A percentile compares a stretch with the other conserved stretches of the same genome.
phyloP scores from a whole-genome alignment of 169 alveolate species.

The Plasmodium reichenowi region DNA sequence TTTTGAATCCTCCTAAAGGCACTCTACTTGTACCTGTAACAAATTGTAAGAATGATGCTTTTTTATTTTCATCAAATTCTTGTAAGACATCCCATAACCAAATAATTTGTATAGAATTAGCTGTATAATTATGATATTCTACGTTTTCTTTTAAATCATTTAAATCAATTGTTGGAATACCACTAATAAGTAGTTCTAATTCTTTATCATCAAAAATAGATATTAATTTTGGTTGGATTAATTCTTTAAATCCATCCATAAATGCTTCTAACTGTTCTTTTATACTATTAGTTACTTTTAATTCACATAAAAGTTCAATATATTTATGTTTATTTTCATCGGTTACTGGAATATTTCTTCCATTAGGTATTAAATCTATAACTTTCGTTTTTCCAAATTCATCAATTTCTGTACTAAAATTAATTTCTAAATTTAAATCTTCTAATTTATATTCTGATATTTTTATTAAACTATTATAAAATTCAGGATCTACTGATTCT shows the following conservation, averaged over 20 bases:
- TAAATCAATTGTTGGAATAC: constrained; percentile 98
- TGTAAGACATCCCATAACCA: constrained; percentile 97
- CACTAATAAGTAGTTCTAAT: constrained; percentile 96
- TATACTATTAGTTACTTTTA: constrained; percentile 95
- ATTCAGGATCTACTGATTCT: constrained; percentile 98
- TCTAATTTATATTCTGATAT: constrained; percentile 94
- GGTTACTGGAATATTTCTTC: constrained; percentile 93
- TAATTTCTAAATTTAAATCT: constrained; percentile 91
- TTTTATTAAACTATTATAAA: constrained; percentile 95
- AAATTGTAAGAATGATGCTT: constrained; percentile 93
- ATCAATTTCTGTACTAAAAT: constrained; percentile 93
- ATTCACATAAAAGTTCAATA: constrained; percentile 95
- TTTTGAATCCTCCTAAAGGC: constrained; percentile 99
- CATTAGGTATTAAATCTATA: constrained; percentile 96
- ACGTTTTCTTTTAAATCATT: constrained; percentile 96
- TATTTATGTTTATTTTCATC: constrained; percentile 96
- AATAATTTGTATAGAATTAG: constrained; percentile 89
- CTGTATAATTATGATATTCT: constrained; percentile 95
- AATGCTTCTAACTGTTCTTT: constrained; percentile 96
- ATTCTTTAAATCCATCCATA: constrained; percentile 97
- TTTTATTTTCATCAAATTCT: constrained; percentile 93
- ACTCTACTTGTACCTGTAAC: constrained; percentile 92
- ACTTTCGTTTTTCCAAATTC: constrained; percentile 95
- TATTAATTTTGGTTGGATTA: constrained; percentile 96
- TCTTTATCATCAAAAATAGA: constrained; percentile 96